These are phyloP conservation scores for Ustilago shanxiensis DNA, from an alignment of 1,284 basidiomycete species.

Conservation along the genomic window DNA sequence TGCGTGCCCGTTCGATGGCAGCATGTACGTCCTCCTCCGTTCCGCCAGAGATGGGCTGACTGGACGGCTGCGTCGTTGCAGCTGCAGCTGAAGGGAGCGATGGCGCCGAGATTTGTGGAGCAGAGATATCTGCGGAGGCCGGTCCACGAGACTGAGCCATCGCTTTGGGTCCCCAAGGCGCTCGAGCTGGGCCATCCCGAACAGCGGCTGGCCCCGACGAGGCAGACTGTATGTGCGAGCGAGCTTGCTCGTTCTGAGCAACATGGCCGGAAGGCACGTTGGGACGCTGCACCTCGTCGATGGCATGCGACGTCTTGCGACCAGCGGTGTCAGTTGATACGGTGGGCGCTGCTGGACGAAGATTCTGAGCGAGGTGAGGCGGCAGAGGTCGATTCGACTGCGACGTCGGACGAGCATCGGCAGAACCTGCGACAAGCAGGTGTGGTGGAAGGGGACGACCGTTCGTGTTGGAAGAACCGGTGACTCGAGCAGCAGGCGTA, in stretches of 20 bases:
- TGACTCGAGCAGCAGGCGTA: neutral
- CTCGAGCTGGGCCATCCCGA: slow-evolving; percentile 9
- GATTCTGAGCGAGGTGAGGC: slow-evolving; percentile 52
- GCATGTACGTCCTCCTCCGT: slow-evolving; percentile 60
- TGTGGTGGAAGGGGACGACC: slow-evolving; percentile 44
- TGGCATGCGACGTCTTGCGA: slow-evolving; percentile 36
- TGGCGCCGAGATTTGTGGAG: neutral
- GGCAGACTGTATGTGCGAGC: slow-evolving; percentile 7
- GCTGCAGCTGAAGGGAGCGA: neutral
- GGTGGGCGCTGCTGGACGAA: slow-evolving; percentile 28
- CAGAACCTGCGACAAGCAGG: slow-evolving; percentile 28
- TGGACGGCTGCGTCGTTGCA: neutral
- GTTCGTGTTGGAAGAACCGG: slow-evolving; percentile 7
- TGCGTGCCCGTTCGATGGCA: slow-evolving; percentile 65
- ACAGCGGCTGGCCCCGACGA: slow-evolving; percentile 5
- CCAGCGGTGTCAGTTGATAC: slow-evolving; percentile 9
- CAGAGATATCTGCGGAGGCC: neutral
- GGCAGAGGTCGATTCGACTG: slow-evolving; percentile 40
- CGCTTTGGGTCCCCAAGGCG: slow-evolving; percentile 41
- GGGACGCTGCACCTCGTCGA: slow-evolving; percentile 29
- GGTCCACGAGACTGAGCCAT: slow-evolving; percentile 19
- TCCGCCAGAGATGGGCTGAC: slow-evolving; percentile 1
- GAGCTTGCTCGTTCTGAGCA: neutral
- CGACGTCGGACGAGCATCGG: slow-evolving; percentile 18
- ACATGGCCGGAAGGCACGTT: neutral